A percentile compares a stretch with the other conserved stretches of the same genome.
phyloP scores from a whole-genome alignment of 202 grass and related monocot genomes.

The Zizania palustris region DNA sequence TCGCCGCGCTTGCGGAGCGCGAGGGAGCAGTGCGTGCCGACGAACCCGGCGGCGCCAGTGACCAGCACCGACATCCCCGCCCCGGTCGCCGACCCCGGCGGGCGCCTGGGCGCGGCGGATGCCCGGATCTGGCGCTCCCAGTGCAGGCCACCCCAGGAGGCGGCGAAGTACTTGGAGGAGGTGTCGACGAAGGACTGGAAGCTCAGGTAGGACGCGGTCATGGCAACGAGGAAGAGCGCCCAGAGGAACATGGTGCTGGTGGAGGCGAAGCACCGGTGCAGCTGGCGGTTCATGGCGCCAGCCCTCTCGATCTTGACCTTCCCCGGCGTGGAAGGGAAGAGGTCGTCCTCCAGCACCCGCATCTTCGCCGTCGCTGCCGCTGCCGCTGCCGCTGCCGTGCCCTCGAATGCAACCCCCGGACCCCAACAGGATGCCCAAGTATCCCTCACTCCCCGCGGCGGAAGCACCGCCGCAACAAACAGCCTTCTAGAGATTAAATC shows the following conservation, averaged over 20 bases:
- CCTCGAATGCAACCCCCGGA: no score
- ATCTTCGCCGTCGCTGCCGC: conserved; percentile 47
- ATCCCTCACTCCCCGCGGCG: neutral
- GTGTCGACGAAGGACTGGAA: conserved; percentile 92
- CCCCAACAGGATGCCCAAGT: conserved; percentile 23
- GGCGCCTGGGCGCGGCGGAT: conserved; percentile 56
- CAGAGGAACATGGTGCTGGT: conserved; percentile 83
- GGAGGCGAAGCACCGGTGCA: conserved; percentile 79
- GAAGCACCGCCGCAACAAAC: conserved; percentile 22
- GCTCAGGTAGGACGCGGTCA: conserved; percentile 91
- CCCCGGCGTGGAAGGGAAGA: conserved; percentile 78
- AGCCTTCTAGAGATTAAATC: neutral
- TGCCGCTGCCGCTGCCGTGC: no score
- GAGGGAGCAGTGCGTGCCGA: no score
- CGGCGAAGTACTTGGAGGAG: conserved; percentile 68
- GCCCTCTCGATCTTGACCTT: conserved; percentile 91
- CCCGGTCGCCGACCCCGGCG: conserved; percentile 23
- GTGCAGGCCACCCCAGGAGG: conserved; percentile 80
- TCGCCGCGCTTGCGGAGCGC: no score
- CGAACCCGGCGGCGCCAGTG: conserved; percentile 12
- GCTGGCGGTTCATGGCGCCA: conserved; percentile 65
- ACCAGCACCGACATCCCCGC: conserved; percentile 67
- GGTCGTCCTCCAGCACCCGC: conserved; percentile 76
- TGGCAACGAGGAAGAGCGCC: conserved; percentile 88
- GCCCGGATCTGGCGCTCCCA: conserved; percentile 87